Conservation (phyloP, 768 basidiomycete species). For the Mrakia gelida region DNA sequence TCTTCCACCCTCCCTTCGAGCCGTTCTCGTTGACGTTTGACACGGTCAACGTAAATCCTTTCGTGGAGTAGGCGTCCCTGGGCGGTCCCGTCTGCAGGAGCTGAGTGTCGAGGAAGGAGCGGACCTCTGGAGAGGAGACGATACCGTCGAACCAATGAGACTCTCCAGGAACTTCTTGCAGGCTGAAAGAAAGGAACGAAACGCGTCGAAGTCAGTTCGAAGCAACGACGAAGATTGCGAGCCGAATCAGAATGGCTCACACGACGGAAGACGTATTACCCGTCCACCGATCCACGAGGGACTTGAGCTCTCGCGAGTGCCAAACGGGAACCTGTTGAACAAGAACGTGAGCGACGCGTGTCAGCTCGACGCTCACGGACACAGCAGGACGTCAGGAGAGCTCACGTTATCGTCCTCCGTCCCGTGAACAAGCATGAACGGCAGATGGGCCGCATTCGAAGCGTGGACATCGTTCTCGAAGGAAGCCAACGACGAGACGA, state of each 20-base stretch:
- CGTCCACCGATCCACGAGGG: conserved; percentile 39
- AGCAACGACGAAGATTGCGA: not conserved
- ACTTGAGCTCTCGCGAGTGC: conserved; percentile 64
- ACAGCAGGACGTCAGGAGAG: not conserved
- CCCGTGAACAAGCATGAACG: conserved; percentile 71
- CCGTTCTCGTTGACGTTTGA: conserved; percentile 66
- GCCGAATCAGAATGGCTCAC: not conserved
- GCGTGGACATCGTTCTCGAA: conserved; percentile 86
- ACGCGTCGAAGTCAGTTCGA: not conserved
- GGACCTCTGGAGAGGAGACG: conserved; percentile 56
- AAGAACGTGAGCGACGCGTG: not conserved
- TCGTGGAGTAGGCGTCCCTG: conserved; percentile 30
- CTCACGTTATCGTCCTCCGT: conserved; percentile 65
- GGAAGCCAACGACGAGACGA: conserved; percentile 68
- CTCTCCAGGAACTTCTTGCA: conserved; percentile 59
- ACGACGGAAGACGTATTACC: not conserved
- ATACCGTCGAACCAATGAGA: conserved; percentile 68
- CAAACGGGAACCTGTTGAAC: conserved; percentile 58
- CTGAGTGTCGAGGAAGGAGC: conserved; percentile 54
- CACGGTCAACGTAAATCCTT: conserved; percentile 66
- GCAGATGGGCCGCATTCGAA: conserved; percentile 66
- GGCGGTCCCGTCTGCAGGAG: conserved; percentile 6
- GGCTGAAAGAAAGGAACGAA: conserved; percentile 44
- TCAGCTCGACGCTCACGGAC: not conserved
- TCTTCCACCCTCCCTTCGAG: conserved; percentile 64